These are phyloP conservation scores for Botrytis squamosa DNA, from an alignment of 2,329 filamentous ascomycete species.

Conservation along the genomic window DNA sequence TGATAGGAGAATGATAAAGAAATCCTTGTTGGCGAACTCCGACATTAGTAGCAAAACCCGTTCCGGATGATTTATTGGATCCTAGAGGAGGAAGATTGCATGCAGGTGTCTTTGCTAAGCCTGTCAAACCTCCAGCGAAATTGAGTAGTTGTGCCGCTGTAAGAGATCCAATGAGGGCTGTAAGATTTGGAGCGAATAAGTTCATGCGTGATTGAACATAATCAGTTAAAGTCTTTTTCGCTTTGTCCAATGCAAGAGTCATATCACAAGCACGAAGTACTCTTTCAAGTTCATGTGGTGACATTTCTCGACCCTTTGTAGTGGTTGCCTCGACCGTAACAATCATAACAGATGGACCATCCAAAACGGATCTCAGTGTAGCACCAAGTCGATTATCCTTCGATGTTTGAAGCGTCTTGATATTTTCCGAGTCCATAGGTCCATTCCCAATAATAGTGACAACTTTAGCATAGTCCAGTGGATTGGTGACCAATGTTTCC, in stretches of 20 bases:
- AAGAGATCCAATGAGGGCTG: slow-evolving; percentile 83
- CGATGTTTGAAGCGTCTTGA: slow-evolving; percentile 75
- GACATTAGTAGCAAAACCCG: slow-evolving; percentile 88
- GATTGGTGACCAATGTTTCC: slow-evolving; percentile 84
- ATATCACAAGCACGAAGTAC: slow-evolving; percentile 81
- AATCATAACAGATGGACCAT: slow-evolving; percentile 90
- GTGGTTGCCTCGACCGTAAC: slow-evolving; percentile 93
- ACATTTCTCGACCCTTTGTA: slow-evolving; percentile 77
- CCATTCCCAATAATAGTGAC: slow-evolving; percentile 92
- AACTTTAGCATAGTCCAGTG: slow-evolving; percentile 91
- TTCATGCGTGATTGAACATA: slow-evolving; percentile 98
- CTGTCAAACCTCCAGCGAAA: slow-evolving; percentile 82
- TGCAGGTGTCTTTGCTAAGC: slow-evolving; percentile 85
- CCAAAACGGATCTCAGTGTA: slow-evolving; percentile 76
- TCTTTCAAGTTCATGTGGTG: slow-evolving; percentile 68
- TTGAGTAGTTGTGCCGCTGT: slow-evolving; percentile 97
- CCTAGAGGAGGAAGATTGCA: slow-evolving; percentile 92
- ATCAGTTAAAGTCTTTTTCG: slow-evolving; percentile 82
- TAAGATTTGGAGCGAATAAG: slow-evolving; percentile 91
- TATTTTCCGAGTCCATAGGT: slow-evolving; percentile 75
- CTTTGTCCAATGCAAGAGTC: slow-evolving; percentile 81
- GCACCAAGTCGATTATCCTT: slow-evolving; percentile 75
- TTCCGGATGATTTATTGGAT: slow-evolving; percentile 76
- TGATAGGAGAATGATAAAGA: slow-evolving; percentile 87
- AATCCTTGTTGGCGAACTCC: slow-evolving; percentile 90